Percentiles rank a stretch among this genome's conserved stretches.
phyloP scores from a whole-genome alignment of 2,329 filamentous ascomycete species.

The Fusarium sp. region DNA sequence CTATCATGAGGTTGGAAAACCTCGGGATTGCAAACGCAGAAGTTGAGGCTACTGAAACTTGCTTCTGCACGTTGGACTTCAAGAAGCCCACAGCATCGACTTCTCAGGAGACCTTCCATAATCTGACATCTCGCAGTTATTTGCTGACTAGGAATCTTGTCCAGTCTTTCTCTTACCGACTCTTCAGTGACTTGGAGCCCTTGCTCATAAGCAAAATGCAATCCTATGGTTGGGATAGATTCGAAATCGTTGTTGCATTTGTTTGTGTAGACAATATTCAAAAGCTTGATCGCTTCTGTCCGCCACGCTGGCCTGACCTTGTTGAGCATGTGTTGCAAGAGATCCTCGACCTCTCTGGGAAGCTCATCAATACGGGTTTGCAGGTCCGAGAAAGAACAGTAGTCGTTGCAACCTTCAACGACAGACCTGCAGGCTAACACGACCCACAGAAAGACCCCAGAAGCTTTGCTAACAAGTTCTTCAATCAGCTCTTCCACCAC shows the following conservation, averaged over 20 bases:
- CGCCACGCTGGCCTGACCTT: background rate
- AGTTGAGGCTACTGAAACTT: no score
- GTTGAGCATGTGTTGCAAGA: background rate
- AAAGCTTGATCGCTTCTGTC: background rate
- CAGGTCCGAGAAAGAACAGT: background rate
- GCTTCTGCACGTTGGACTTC: background rate
- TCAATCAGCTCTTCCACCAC: background rate
- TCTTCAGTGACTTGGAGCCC: background rate
- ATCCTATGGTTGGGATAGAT: background rate
- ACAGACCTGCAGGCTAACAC: background rate
- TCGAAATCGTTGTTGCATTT: background rate
- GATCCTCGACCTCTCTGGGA: background rate
- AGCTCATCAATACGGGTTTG: background rate
- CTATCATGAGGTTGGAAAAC: background rate
- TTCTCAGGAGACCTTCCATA: background rate
- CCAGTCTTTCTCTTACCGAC: accelerated
- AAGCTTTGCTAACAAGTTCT: background rate
- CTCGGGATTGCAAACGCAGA: background rate
- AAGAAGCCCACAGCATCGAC: background rate
- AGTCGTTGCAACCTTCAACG: background rate
- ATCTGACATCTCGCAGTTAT: background rate
- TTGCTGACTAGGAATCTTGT: background rate
- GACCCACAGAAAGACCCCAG: background rate
- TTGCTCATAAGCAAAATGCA: background rate
- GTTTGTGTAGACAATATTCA: background rate